A percentile compares a stretch with the other conserved stretches of the same genome.
These are phyloP conservation scores for Panicum hallii DNA, from an alignment of 202 grass and related monocot species.

Conservation along the genomic window DNA sequence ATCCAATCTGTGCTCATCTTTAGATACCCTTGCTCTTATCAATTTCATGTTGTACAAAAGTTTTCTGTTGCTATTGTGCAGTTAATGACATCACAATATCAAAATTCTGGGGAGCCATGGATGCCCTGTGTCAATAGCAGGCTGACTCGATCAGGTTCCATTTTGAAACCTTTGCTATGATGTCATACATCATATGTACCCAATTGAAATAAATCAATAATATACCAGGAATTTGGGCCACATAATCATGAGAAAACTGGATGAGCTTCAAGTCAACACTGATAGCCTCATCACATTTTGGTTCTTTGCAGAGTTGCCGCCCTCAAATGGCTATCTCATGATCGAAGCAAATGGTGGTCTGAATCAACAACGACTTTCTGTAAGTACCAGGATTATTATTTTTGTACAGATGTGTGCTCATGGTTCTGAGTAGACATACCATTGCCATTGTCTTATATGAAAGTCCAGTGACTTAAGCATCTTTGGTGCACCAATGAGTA, in stretches of 20 bases:
- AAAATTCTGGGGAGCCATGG: constrained; percentile 74
- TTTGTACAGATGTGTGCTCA: not conserved
- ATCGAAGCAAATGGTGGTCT: constrained; percentile 99
- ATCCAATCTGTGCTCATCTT: not conserved
- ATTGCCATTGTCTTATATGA: constrained; percentile 4
- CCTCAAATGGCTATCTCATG: constrained; percentile 96
- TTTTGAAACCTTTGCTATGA: constrained; percentile 35
- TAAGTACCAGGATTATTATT: constrained; percentile 52
- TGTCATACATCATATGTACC: constrained; percentile 10
- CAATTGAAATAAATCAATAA: not conserved
- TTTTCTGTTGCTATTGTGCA: constrained; percentile 49
- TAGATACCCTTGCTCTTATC: constrained; percentile 13
- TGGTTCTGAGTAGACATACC: constrained; percentile 31
- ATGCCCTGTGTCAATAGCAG: constrained; percentile 69
- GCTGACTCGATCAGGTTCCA: constrained; percentile 69
- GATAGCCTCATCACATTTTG: not conserved
- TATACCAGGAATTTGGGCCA: not conserved
- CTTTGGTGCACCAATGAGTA: not conserved
- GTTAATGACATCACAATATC: constrained; percentile 78
- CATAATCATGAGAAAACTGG: constrained; percentile 19
- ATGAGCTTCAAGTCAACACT: constrained; percentile 13
- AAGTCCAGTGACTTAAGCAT: constrained; percentile 36
- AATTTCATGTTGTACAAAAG: not conserved
- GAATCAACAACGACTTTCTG: constrained; percentile 95
- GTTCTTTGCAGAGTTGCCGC: constrained; percentile 63